These are phyloP conservation scores for Eutrema yunnanense DNA, from an alignment of 345 rosid genomes.

Conservation along the genomic window DNA sequence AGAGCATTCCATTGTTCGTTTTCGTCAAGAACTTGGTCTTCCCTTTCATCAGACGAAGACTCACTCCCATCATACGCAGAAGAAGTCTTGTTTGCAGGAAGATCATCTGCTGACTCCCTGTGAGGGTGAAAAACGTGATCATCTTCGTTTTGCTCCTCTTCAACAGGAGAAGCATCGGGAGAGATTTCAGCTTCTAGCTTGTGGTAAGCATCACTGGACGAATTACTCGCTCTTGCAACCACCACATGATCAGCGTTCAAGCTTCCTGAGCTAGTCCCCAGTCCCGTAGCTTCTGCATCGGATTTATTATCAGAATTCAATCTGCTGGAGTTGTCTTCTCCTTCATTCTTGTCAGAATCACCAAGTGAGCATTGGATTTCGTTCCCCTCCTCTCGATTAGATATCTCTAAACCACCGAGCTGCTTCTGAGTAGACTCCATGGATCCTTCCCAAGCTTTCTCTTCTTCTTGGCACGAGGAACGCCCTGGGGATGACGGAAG, in stretches of 20 bases:
- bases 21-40: conserved; percentile 42
- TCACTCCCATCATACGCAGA: conserved; percentile 66
- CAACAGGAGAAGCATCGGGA: conserved; percentile 16
- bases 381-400: conserved; percentile 18
- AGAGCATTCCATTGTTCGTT: conserved; percentile 24
- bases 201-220: not conserved
- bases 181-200: conserved; percentile 10
- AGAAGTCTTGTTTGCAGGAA: conserved; percentile 36
- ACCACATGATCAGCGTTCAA: conserved; percentile 7
- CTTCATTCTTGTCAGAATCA: conserved; percentile 17
- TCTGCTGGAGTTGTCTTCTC: conserved; percentile 14
- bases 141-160: not conserved
- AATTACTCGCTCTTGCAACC: conserved; percentile 9
- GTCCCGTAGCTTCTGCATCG: not conserved
- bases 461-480: conserved; percentile 22
- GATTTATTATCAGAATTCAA: not conserved
- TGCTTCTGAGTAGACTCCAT: conserved; percentile 20
- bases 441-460: conserved; percentile 9
- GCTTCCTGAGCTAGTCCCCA: conserved; percentile 5
- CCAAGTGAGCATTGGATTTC: conserved; percentile 22
- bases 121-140: not conserved
- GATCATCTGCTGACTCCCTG: conserved; percentile 7
- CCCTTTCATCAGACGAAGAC: conserved; percentile 63
- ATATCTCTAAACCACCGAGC: conserved; percentile 14
- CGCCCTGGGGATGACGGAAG: conserved; percentile 24